Evolutionary conservation across 345 rosid species (phyloP), one percentile per base, ranked within the genome.

Genomic region (Salix caprea): DNA sequence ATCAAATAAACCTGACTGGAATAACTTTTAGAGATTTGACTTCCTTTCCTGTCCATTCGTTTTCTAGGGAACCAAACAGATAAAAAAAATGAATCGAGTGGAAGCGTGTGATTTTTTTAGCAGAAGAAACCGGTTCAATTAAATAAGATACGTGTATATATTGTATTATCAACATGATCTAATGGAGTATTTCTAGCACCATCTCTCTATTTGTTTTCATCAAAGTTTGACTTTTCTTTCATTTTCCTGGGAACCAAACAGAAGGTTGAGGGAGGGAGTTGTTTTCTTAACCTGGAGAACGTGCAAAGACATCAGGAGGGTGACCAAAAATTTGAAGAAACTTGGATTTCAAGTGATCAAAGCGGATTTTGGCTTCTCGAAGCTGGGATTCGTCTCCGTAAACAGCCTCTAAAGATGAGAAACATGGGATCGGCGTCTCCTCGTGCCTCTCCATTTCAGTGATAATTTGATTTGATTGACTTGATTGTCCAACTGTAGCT

Each of bases 361-460:
- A 96, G 13, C 99, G 92, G 56, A 84, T 79, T 74, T 85, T 81
- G 39, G 98, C 95, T 85, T 92, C 99, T 66, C 92, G 89, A 16
- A 89, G 90, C 69, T 78, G 90, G 26, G 97, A 92, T 76, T 90
- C 94, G 21, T 81, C 87, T 34, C 97, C 97, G 77, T 92, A 94
- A 4, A 96, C 97, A 9, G 81, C 83, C 64, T 86, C 89, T 26
- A 96, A 83, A 1, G 97, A 87, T 3, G 92, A 71, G 86, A 69
- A 87, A 54, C 88, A 81, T 61, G 97, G 97, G 42, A 94, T 74
- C 0, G 94, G 79, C 2, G 82, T 84, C 11, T 92, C 97, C 67
- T 92, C 97, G 76, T 88, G 92, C 61, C 86, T 88, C 80, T 92
- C 94, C 98, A 90, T 93, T 76, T 10, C 52, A 46, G 5, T 15